Conservation (phyloP, 2,329 filamentous ascomycete species). For the Diplodia scrobiculata region DNA sequence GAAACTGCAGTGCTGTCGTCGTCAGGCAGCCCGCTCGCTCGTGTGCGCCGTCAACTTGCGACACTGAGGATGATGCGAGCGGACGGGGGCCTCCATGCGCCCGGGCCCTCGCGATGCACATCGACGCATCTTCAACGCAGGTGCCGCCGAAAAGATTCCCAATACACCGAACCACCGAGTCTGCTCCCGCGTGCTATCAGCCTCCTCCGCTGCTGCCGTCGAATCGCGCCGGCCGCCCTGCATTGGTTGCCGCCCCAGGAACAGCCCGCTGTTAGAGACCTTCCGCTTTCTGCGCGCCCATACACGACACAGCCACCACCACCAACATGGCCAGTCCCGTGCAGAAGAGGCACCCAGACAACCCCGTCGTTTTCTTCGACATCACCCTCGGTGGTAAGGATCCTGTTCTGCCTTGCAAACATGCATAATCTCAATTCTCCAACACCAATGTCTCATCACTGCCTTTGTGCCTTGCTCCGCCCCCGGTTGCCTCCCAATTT, state of each 20-base stretch:
- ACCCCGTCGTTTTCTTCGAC: conserved; percentile 70
- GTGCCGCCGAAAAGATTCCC: conserved; percentile 12
- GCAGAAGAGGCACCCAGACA: conserved; percentile 34
- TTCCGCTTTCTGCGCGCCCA: conserved; percentile 14
- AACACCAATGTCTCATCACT: conserved; percentile 3
- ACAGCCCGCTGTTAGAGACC: conserved; percentile 13
- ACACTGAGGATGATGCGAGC: conserved; percentile 4
- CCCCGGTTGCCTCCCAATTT: neutral
- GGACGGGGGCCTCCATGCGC: neutral
- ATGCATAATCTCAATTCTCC: neutral
- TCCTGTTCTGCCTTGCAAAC: neutral
- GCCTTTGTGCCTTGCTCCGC: conserved; percentile 14
- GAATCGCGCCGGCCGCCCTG: neutral
- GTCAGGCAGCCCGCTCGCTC: conserved; percentile 19
- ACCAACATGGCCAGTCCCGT: conserved; percentile 16
- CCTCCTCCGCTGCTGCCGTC: too few relatives aligned
- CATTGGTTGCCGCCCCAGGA: neutral
- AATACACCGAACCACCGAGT: conserved; percentile 4
- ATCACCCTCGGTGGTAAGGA: conserved; percentile 72
- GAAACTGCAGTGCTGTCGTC: conserved; percentile 8
- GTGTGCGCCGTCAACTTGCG: conserved; percentile 15
- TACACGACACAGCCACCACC: conserved; percentile 22
- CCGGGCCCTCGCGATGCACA: conserved; percentile 16
- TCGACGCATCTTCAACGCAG: neutral
- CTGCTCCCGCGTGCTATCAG: neutral